phyloP scores from a whole-genome alignment of 2,329 filamentous ascomycete species.

The Dactylella cylindrospora region DNA sequence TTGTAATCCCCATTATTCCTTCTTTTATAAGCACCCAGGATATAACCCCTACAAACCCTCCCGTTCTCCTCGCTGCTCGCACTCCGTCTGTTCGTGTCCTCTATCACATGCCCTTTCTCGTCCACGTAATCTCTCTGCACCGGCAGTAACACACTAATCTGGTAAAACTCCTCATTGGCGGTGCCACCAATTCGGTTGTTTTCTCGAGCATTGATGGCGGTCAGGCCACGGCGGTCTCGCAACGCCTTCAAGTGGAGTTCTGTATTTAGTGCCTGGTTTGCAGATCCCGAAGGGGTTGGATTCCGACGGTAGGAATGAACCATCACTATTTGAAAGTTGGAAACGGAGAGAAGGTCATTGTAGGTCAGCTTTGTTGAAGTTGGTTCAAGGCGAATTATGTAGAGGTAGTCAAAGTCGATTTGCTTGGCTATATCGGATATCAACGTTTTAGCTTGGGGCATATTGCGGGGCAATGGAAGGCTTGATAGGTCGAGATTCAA shows the following conservation, averaged over 20 bases:
- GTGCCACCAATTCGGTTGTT: background rate
- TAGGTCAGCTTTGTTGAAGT: conserved; percentile 18
- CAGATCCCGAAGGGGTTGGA: conserved; percentile 15
- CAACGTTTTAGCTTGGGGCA: conserved; percentile 13
- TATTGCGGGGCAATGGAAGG: conserved; percentile 15
- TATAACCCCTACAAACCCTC: conserved; percentile 35
- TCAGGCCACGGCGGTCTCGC: conserved; percentile 19
- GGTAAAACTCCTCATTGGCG: conserved; percentile 16
- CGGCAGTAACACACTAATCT: conserved; percentile 29
- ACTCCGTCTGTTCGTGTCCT: background rate
- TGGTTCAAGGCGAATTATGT: conserved; percentile 37
- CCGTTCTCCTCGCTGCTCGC: conserved; percentile 2
- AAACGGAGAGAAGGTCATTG: conserved; percentile 9
- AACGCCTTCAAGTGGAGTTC: conserved; percentile 33
- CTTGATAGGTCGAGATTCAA: conserved; percentile 21
- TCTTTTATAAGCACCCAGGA: conserved; percentile 34
- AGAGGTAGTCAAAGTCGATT: conserved; percentile 41
- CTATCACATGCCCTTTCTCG: conserved; percentile 15
- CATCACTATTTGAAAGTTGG: conserved; percentile 31
- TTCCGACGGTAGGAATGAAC: conserved; percentile 40
- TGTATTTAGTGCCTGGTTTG: conserved; percentile 39
- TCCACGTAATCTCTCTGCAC: conserved; percentile 33
- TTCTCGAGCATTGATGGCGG: conserved; percentile 18
- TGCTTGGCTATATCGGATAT: conserved; percentile 26
- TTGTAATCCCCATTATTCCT: conserved; percentile 24